Percentiles rank a stretch among this genome's conserved stretches.
phyloP scores from a whole-genome alignment of 169 alveolate species.

The Plasmodium coatneyi region DNA sequence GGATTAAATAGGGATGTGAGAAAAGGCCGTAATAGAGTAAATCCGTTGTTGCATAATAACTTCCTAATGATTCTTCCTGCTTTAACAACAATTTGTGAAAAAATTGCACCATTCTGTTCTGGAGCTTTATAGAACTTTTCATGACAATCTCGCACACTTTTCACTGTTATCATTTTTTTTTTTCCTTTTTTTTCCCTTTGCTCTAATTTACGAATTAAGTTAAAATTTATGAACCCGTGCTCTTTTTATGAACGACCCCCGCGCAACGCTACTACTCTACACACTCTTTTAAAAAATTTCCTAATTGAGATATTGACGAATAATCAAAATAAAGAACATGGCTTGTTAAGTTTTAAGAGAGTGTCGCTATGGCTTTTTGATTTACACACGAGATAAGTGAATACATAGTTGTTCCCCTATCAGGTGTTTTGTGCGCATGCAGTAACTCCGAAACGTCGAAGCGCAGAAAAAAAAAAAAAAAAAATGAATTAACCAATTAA shows the following conservation, averaged over 20 bases:
- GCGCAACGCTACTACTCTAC: not conserved
- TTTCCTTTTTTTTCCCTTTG: not conserved
- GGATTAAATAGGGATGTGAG: not conserved
- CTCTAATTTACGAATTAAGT: not conserved
- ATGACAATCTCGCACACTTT: not conserved
- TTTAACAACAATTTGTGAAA: not conserved
- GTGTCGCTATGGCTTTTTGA: not conserved
- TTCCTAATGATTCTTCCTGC: not conserved
- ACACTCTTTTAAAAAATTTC: not conserved
- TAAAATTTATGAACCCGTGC: not conserved
- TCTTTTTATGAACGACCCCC: not conserved
- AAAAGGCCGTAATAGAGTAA: not conserved
- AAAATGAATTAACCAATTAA: not conserved
- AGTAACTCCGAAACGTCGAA: not conserved
- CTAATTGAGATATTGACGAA: not conserved
- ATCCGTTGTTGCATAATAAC: not conserved
- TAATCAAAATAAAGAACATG: not conserved
- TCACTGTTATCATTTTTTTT: constrained; percentile 4
- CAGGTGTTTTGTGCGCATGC: not conserved
- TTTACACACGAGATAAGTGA: not conserved
- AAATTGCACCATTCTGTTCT: not conserved
- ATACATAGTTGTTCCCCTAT: not conserved
- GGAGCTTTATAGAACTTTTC: constrained; percentile 2
- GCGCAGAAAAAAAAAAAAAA: not conserved
- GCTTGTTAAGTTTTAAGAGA: not conserved